Conservation (phyloP, 2,329 filamentous ascomycete genomes). For the Phaeosphaeria sp. region DNA sequence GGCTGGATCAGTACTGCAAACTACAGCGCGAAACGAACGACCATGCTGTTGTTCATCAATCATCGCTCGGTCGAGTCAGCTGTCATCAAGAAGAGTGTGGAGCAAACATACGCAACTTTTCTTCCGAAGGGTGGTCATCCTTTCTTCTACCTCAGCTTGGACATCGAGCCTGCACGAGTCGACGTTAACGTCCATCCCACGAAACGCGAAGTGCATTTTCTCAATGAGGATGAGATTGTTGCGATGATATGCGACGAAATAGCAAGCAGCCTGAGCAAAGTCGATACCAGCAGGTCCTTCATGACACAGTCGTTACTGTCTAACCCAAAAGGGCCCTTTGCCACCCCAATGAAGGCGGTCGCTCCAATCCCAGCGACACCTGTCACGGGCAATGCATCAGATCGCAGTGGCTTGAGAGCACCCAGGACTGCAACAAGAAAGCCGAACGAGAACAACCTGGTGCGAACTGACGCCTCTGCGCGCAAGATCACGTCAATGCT, state of each 20-base stretch:
- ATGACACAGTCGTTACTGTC: constrained; percentile 85
- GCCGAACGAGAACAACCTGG: constrained; percentile 83
- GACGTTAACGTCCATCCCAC: constrained; percentile 99
- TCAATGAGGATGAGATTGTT: constrained; percentile 97
- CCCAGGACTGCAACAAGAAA: constrained; percentile 37
- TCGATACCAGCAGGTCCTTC: constrained; percentile 94
- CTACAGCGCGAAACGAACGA: constrained; percentile 89
- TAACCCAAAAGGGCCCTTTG: constrained; percentile 46
- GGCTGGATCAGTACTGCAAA: constrained; percentile 92
- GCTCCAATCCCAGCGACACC: constrained; percentile 21
- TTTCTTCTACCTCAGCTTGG: constrained; percentile 88
- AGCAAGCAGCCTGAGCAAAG: constrained; percentile 76
- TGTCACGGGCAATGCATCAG: constrained; percentile 26
- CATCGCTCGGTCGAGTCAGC: constrained; percentile 91
- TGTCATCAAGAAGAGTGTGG: constrained; percentile 84
- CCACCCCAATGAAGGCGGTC: constrained; percentile 48
- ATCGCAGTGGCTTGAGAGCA: constrained; percentile 37
- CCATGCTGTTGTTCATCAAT: constrained; percentile 92
- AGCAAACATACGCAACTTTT: constrained; percentile 87
- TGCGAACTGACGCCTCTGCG: constrained; percentile 85
- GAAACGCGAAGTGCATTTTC: constrained; percentile 94
- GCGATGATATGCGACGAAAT: constrained; percentile 84
- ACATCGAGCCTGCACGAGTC: constrained; percentile 89
- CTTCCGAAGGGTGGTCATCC: constrained; percentile 93
- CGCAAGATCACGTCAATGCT: constrained; percentile 99